phyloP scores from a whole-genome alignment of 73 alveolate species.

The Blepharisma japonicum region DNA sequence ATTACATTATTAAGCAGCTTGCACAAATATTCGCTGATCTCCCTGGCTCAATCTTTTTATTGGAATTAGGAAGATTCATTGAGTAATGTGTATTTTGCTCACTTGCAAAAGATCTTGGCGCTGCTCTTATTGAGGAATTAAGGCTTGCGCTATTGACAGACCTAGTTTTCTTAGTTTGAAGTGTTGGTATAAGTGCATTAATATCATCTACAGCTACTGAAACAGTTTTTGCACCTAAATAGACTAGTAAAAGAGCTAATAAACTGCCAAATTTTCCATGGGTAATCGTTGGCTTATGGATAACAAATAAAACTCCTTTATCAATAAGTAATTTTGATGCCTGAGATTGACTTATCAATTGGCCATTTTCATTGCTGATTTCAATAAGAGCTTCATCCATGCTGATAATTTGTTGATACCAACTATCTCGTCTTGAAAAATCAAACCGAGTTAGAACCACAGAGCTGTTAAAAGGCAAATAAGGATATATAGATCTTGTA shows the following conservation, averaged over 20 bases:
- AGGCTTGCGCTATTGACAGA: no score
- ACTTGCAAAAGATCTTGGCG: no score
- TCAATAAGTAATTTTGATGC: background rate
- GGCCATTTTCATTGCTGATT: slow-evolving; percentile 5
- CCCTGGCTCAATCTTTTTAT: no score
- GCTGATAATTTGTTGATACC: background rate
- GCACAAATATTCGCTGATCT: no score
- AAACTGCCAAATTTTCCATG: slow-evolving; percentile 12
- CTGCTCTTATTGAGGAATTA: no score
- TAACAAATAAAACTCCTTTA: background rate
- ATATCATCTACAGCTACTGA: slow-evolving; percentile 14
- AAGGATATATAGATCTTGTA: background rate
- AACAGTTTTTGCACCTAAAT: slow-evolving; percentile 2
- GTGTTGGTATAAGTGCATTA: background rate
- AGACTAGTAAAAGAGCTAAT: background rate
- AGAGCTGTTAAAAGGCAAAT: slow-evolving; percentile 16
- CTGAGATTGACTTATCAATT: background rate
- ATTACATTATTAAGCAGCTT: no score
- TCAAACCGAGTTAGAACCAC: background rate
- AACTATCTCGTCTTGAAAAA: background rate
- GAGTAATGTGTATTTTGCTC: no score
- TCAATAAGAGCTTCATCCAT: background rate
- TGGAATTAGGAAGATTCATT: no score
- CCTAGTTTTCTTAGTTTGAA: no score
- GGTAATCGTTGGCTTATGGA: background rate